Percentiles rank a stretch among this genome's conserved stretches.
Conservation (phyloP, 257 asterid species). For the Petrea volubilis region DNA sequence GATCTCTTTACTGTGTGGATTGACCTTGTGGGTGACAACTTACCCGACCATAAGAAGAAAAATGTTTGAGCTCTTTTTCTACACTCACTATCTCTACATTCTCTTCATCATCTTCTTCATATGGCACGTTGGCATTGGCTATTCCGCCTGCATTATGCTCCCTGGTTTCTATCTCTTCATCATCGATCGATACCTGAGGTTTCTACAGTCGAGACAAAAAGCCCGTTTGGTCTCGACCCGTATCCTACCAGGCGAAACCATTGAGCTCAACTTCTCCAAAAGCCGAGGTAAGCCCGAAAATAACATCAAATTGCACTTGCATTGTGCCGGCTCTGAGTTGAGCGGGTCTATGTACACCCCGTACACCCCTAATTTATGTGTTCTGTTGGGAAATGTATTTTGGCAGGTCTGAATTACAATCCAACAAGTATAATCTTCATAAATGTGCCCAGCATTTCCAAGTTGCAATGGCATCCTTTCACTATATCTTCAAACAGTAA, state of each 20-base stretch:
- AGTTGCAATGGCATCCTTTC: conserved; percentile 83
- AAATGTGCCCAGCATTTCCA: conserved; percentile 61
- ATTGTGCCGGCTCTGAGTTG: too few species aligned
- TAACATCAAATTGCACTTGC: too few species aligned
- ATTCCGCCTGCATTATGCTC: conserved; percentile 45
- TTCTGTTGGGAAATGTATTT: background rate
- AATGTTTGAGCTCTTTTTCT: conserved; percentile 69
- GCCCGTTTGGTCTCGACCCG: conserved; percentile 58
- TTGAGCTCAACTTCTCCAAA: conserved; percentile 71
- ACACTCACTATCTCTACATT: conserved; percentile 65
- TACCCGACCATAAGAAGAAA: conserved; percentile 58
- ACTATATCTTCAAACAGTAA: conserved; percentile 56
- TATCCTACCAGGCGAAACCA: conserved; percentile 45
- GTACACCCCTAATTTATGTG: too few species aligned
- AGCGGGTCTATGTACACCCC: too few species aligned
- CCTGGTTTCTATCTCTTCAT: conserved; percentile 76
- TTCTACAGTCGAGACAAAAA: conserved; percentile 56
- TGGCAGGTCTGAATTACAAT: conserved; percentile 44
- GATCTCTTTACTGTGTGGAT: conserved; percentile 53
- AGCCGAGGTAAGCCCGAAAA: too few species aligned
- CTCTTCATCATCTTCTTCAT: conserved; percentile 61
- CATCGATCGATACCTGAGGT: conserved; percentile 61
- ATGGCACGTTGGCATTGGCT: conserved; percentile 52
- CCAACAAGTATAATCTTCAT: conserved; percentile 67
- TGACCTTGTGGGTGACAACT: conserved; percentile 60